Evolutionary conservation across 2,329 filamentous ascomycete species (phyloP).

Genomic region (Madurella fahalii): DNA sequence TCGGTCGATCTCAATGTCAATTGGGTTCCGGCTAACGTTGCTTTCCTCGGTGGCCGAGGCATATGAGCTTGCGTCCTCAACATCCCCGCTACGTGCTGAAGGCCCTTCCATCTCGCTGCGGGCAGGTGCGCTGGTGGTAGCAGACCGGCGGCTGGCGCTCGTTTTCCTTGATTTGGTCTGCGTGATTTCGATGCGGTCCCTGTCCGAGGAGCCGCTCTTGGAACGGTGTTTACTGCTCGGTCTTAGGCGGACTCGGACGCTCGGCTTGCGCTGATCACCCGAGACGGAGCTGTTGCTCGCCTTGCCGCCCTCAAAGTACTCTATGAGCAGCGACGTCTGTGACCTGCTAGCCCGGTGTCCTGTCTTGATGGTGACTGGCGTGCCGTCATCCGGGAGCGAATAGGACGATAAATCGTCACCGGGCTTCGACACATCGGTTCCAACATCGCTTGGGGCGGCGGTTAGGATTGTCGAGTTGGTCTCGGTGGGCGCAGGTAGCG

Average conservation of each 20-base stretch:
- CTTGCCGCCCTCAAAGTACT: slow-evolving; percentile 87
- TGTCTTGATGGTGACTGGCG: slow-evolving; percentile 87
- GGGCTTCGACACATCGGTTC: slow-evolving; percentile 64
- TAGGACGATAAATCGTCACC: slow-evolving; percentile 70
- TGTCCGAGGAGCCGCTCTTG: slow-evolving; percentile 56
- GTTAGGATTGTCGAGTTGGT: slow-evolving; percentile 54
- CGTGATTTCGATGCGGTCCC: slow-evolving; percentile 80
- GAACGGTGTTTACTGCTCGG: slow-evolving; percentile 51
- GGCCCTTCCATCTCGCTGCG: slow-evolving; percentile 52
- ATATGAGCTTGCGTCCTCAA: slow-evolving; percentile 67
- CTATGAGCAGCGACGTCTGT: slow-evolving; percentile 87
- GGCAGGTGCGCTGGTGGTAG: slow-evolving; percentile 48
- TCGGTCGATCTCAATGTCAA: slow-evolving; percentile 84
- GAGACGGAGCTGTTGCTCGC: slow-evolving; percentile 43
- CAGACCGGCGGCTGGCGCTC: slow-evolving; percentile 43
- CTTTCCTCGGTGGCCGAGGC: slow-evolving; percentile 77
- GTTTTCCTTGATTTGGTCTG: slow-evolving; percentile 73
- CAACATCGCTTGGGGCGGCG: slow-evolving; percentile 58
- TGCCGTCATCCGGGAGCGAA: slow-evolving; percentile 80
- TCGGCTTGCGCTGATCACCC: slow-evolving; percentile 67
- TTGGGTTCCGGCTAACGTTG: slow-evolving; percentile 69
- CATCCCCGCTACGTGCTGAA: slow-evolving; percentile 28
- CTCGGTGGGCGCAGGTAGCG: slow-evolving; percentile 75
- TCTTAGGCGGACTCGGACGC: slow-evolving; percentile 74
- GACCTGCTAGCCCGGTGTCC: slow-evolving; percentile 59